Percentiles rank a stretch among this genome's conserved stretches.
These are phyloP conservation scores for Trypanosoma cruzi DNA, from an alignment of 208 protist genomes.

Conservation along the genomic window DNA sequence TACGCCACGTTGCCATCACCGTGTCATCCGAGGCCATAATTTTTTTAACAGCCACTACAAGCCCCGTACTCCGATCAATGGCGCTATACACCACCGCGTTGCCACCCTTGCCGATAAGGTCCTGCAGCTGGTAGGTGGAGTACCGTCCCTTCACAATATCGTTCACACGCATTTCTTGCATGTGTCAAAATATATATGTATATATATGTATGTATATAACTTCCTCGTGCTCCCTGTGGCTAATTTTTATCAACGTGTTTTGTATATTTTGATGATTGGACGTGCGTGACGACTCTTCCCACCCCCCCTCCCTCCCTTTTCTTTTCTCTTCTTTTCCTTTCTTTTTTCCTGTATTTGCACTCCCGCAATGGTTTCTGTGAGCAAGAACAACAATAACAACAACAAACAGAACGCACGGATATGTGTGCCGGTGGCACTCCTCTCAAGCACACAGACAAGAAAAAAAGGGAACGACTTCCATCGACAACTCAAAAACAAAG, in stretches of 20 bases:
- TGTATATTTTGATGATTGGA: neutral
- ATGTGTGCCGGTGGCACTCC: slow-evolving; percentile 25
- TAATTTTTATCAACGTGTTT: neutral
- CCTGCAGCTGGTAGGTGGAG: slow-evolving; percentile 76
- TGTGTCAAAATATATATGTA: neutral
- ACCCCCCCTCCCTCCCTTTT: neutral
- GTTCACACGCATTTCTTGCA: slow-evolving; percentile 4
- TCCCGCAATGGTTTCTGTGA: neutral
- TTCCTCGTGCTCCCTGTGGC: neutral
- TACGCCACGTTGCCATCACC: slow-evolving; percentile 58
- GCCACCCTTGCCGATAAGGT: slow-evolving; percentile 75
- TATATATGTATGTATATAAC: neutral
- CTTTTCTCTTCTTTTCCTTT: neutral
- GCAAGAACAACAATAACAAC: slow-evolving; percentile 7
- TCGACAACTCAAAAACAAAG: slow-evolving; percentile 3
- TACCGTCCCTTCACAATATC: slow-evolving; percentile 71
- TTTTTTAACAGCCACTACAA: slow-evolving; percentile 75
- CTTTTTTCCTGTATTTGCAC: neutral
- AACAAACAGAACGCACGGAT: slow-evolving; percentile 1
- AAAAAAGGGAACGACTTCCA: neutral
- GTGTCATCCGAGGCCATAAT: slow-evolving; percentile 43
- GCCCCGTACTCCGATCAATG: slow-evolving; percentile 46
- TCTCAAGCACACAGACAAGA: neutral
- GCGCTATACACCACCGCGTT: slow-evolving; percentile 76
- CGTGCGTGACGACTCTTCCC: neutral